Conservation (phyloP, 371 early-diverging fungal genomes). For the Rhizopus microsporus region DNA sequence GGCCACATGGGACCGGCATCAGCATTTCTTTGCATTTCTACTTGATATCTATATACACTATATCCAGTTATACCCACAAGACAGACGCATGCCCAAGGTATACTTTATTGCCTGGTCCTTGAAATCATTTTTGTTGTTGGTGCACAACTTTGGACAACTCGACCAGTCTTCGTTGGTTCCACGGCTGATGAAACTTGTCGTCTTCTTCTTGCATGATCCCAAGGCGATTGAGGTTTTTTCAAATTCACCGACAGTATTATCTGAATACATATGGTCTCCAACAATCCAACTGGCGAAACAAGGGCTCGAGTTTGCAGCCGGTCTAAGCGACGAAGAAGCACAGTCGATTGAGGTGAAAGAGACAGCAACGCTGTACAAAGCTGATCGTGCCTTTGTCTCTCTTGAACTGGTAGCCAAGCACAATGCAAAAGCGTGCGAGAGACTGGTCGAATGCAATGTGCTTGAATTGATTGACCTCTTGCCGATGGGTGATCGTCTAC, state of each 20-base stretch:
- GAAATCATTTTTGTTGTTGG: slow-evolving; percentile 16
- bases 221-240: slow-evolving; percentile 29
- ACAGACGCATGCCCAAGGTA: not conserved
- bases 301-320: slow-evolving; percentile 6
- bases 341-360: not conserved
- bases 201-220: slow-evolving; percentile 29
- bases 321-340: not conserved
- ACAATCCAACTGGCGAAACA: slow-evolving; percentile 29
- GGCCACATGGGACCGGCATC: slow-evolving; percentile 6
- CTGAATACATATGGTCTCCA: slow-evolving; percentile 25
- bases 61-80: slow-evolving; percentile 17
- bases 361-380: slow-evolving; percentile 15
- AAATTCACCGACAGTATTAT: slow-evolving; percentile 20
- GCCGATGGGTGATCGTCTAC: slow-evolving; percentile 2
- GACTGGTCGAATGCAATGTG: slow-evolving; percentile 24
- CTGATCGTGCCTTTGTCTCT: slow-evolving; percentile 29
- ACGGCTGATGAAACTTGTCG: slow-evolving; percentile 21
- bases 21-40: slow-evolving; percentile 15
- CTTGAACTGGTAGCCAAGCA: slow-evolving; percentile 16
- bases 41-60: slow-evolving; percentile 33
- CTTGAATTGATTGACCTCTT: slow-evolving; percentile 22
- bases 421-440: slow-evolving; percentile 27
- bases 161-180: slow-evolving; percentile 7
- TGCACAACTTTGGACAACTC: slow-evolving; percentile 7
- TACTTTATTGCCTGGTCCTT: slow-evolving; percentile 24